These are phyloP conservation scores for Daldinia childiae DNA, from an alignment of 495 filamentous ascomycete genomes.

Conservation along the genomic window DNA sequence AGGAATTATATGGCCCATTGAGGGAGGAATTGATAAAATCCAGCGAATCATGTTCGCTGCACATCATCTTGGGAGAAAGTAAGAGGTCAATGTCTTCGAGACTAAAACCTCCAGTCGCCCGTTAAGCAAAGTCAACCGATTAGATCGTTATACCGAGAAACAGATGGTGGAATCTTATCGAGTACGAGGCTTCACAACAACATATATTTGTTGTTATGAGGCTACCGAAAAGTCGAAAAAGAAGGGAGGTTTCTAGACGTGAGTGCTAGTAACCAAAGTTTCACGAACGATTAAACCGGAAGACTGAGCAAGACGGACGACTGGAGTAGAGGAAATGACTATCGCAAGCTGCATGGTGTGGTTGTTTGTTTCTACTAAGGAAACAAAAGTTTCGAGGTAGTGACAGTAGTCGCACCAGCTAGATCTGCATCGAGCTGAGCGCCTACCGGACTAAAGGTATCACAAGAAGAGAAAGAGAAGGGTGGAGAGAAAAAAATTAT, in stretches of 20 bases:
- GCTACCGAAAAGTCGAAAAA: conserved; percentile 53
- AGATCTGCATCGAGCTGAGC: conserved; percentile 48
- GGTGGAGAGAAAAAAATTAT: conserved; percentile 1
- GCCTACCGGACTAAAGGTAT: conserved; percentile 48
- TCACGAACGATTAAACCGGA: conserved; percentile 65
- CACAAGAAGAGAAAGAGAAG: conserved; percentile 24
- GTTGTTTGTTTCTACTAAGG: conserved; percentile 49
- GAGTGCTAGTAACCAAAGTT: conserved; percentile 53
- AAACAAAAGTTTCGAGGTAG: conserved; percentile 43
- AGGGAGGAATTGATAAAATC: conserved; percentile 53
- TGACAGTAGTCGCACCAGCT: conserved; percentile 52
- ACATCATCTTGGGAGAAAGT: conserved; percentile 62
- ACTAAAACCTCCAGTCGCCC: conserved; percentile 64
- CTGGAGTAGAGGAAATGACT: conserved; percentile 56
- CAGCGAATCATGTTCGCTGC: conserved; percentile 57
- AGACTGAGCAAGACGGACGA: conserved; percentile 66
- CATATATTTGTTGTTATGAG: conserved; percentile 42
- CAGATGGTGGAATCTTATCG: conserved; percentile 56
- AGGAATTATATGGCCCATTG: conserved; percentile 70
- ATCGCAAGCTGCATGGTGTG: conserved; percentile 64
- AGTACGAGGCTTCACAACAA: conserved; percentile 50
- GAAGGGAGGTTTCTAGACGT: conserved; percentile 56
- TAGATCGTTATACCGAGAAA: conserved; percentile 54
- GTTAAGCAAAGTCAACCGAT: conserved; percentile 62
- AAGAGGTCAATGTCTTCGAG: conserved; percentile 40